phyloP scores from a whole-genome alignment of 23 red algal species.

The Porphyridium purpureum region DNA sequence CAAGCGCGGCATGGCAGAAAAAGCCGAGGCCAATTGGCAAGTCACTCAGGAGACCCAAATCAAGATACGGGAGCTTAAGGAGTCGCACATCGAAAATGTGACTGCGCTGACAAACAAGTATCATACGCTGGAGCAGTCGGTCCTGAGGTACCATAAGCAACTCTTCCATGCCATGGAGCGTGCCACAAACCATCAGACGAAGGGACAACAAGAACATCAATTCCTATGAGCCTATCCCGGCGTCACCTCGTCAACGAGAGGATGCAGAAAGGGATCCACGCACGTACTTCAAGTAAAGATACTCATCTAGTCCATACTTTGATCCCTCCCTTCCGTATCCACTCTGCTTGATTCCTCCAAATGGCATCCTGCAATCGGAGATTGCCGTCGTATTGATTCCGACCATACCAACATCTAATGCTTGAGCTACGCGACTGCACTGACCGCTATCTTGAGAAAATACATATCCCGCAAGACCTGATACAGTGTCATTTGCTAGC shows the following conservation, averaged over 20 bases:
- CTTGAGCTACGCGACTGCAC: slow-evolving; percentile 12
- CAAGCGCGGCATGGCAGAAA: slow-evolving; percentile 4
- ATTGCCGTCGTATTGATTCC: slow-evolving; percentile 49
- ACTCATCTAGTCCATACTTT: slow-evolving; percentile 24
- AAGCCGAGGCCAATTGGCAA: slow-evolving; percentile 2
- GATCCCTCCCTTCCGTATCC: slow-evolving; percentile 76
- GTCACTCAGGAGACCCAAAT: slow-evolving; percentile 10
- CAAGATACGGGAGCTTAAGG: slow-evolving; percentile 2
- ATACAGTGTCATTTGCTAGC: slow-evolving; percentile 21
- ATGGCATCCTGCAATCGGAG: slow-evolving; percentile 37
- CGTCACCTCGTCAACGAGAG: too few species aligned
- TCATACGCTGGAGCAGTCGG: slow-evolving; percentile 9
- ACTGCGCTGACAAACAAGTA: slow-evolving; percentile 5
- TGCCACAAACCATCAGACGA: too few species aligned
- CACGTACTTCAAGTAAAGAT: not conserved
- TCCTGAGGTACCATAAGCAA: slow-evolving; percentile 15
- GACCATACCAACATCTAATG: slow-evolving; percentile 72
- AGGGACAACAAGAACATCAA: too few species aligned
- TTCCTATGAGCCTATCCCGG: too few species aligned
- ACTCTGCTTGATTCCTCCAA: slow-evolving; percentile 74
- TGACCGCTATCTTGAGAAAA: slow-evolving; percentile 31
- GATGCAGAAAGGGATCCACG: too few species aligned
- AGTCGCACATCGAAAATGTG: slow-evolving; percentile 2
- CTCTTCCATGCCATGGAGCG: slow-evolving; percentile 23
- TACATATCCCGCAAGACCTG: slow-evolving; percentile 70